A percentile compares a stretch with the other conserved stretches of the same genome.
These are phyloP conservation scores for Ophiostoma australiae DNA, from an alignment of 2,329 filamentous ascomycete species.

Conservation along the genomic window DNA sequence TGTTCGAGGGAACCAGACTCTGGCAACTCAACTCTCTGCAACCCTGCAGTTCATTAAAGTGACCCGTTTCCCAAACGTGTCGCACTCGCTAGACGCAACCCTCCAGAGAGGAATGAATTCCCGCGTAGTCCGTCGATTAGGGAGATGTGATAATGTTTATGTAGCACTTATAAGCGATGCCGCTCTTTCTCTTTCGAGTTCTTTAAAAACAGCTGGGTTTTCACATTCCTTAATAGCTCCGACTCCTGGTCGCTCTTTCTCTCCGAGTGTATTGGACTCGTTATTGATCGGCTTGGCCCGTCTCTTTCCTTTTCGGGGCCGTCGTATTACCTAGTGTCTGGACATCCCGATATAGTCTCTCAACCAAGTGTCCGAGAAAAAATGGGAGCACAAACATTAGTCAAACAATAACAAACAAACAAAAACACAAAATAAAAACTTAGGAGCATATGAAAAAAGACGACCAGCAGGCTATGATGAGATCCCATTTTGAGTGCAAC, in stretches of 20 bases:
- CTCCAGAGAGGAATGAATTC: background rate
- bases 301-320: background rate
- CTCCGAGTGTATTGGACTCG: background rate
- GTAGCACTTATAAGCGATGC: background rate
- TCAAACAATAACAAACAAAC: background rate
- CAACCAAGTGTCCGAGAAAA: background rate
- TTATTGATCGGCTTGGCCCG: background rate
- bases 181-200: background rate
- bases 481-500: constrained; percentile 1
- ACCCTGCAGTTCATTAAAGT: background rate
- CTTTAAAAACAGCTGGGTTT: background rate
- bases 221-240: background rate
- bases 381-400: background rate
- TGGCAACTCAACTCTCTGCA: background rate
- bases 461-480: background rate
- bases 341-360: background rate
- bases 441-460: background rate
- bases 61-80: background rate
- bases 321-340: background rate
- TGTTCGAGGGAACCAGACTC: background rate
- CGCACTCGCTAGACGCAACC: constrained; percentile 4
- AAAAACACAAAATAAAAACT: background rate
- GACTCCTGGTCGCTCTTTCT: background rate
- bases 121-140: background rate
- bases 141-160: background rate